Evolutionary conservation across 148 eudicot genomes (phyloP), one percentile per base, ranked within the genome.

Genomic region (Tetragonia tetragonoides): DNA sequence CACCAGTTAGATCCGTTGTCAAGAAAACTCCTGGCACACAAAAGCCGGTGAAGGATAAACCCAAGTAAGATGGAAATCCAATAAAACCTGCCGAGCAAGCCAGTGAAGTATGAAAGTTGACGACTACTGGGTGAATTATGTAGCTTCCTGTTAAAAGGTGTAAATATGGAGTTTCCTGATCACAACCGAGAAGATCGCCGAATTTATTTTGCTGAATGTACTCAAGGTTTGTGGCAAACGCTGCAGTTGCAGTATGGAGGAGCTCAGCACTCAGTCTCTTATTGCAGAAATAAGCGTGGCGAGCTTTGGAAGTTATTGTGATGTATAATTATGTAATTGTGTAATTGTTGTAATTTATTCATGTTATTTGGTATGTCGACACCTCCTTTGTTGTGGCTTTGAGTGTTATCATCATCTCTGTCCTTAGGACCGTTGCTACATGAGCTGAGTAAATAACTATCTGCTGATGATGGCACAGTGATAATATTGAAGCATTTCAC

Each of bases 11-110:
- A 82, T 75, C 85, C 76, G 63, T 86, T 72, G 81, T 77, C 38
- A 90, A 86, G 83, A 86, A 81, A 76, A 84, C 86, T 7, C 49
- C 85, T 47, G 74, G 40, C 57, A 24, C 81, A 44, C 89, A 82
- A 79, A 86, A 80, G 82, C 74, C 85, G 20, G 72, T 59, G 44
- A 87, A 81, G 83, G 86, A 80, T 72, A 90, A 80, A 68, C 62
- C 79, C 68, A 85, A 83, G 71, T 57, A 67, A 7, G 74, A 88
- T 28, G 84, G 80, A 57, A 82, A 81, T 74, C 78, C 86, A 23
- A 73, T 75, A 38, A 86, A 86, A 57, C 59, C 83, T 59, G 61
- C 79, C 60, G 49, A 76, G 54, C 78, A 72, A 56, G 74, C 76
- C 37, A 56, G 60, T 28, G 66, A 53, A 24, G 42, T 62, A 3